A percentile compares a stretch with the other conserved stretches of the same genome.
Conservation (phyloP, 106 monocot species). For the Platanthera zijinensis region DNA sequence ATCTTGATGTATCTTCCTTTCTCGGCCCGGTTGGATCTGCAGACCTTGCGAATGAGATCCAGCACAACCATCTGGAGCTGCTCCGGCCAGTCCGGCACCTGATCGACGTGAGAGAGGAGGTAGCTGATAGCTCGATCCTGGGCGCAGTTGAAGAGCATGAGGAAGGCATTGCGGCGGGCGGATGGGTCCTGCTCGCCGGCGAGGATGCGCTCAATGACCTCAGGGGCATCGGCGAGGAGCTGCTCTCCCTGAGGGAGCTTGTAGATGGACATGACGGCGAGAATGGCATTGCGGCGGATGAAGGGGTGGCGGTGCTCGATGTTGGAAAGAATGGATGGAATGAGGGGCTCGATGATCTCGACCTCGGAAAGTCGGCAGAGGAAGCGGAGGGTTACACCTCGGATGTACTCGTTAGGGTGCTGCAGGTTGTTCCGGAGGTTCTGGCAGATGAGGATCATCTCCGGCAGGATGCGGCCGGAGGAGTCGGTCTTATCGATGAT, state of each 20-base stretch:
- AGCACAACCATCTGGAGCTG: constrained; percentile 82
- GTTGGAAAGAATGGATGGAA: constrained; percentile 47
- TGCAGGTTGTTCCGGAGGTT: constrained; percentile 70
- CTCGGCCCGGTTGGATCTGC: constrained; percentile 52
- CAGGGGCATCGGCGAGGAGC: constrained; percentile 56
- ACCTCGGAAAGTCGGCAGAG: constrained; percentile 54
- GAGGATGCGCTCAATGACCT: constrained; percentile 56
- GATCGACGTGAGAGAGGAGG: constrained; percentile 48
- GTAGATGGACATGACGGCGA: constrained; percentile 47
- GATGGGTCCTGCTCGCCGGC: constrained; percentile 63
- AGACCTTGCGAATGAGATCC: constrained; percentile 83
- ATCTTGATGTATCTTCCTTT: constrained; percentile 79
- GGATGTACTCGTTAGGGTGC: constrained; percentile 72
- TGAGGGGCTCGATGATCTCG: constrained; percentile 64
- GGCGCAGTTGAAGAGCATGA: constrained; percentile 74
- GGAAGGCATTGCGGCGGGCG: constrained; percentile 65
- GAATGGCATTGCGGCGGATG: constrained; percentile 41
- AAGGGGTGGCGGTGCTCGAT: constrained; percentile 61
- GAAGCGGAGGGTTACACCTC: constrained; percentile 68
- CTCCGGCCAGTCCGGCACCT: constrained; percentile 65
- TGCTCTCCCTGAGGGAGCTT: constrained; percentile 58
- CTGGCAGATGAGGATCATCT: constrained; percentile 84
- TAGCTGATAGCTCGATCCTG: constrained; percentile 73
- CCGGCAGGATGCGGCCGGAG: constrained; percentile 51
- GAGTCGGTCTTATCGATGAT: constrained; percentile 69